Conservation (phyloP, 148 eudicot species). For the Heliosperma pusillum region DNA sequence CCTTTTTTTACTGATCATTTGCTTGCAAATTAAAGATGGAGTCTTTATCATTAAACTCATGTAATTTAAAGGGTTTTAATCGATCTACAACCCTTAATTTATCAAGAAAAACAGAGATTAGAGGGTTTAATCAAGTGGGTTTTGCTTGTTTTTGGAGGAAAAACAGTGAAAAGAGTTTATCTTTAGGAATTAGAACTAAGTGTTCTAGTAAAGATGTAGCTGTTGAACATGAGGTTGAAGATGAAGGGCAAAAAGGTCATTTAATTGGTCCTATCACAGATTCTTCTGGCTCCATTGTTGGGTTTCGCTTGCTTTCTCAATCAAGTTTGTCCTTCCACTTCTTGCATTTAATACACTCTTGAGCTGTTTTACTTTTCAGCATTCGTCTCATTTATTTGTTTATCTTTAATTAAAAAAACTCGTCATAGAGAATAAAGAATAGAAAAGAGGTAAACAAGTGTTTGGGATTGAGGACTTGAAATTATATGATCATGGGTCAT, state of each 20-base stretch:
- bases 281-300: conserved; percentile 60
- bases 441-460: too few species aligned
- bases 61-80: not conserved
- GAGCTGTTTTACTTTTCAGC: too few species aligned
- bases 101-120: not conserved
- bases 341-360: too few species aligned
- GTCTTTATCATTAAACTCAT: conserved; percentile 21
- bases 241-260: conserved; percentile 36
- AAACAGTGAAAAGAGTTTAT: conserved; percentile 19
- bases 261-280: conserved; percentile 55
- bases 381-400: too few species aligned
- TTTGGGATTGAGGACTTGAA: too few species aligned
- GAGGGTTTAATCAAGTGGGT: conserved; percentile 33
- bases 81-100: conserved; percentile 16
- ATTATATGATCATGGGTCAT: too few species aligned
- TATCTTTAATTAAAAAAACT: too few species aligned
- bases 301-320: conserved; percentile 49
- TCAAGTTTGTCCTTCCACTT: conserved; percentile 34
- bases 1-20: not conserved
- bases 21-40: conserved; percentile 23
- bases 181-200: conserved; percentile 4
- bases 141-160: conserved; percentile 26
- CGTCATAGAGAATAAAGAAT: too few species aligned
- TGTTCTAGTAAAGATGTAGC: conserved; percentile 12
- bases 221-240: conserved; percentile 15